These are phyloP conservation scores for Chenopodium suecicum DNA, from an alignment of 148 eudicot genomes.

Conservation along the genomic window DNA sequence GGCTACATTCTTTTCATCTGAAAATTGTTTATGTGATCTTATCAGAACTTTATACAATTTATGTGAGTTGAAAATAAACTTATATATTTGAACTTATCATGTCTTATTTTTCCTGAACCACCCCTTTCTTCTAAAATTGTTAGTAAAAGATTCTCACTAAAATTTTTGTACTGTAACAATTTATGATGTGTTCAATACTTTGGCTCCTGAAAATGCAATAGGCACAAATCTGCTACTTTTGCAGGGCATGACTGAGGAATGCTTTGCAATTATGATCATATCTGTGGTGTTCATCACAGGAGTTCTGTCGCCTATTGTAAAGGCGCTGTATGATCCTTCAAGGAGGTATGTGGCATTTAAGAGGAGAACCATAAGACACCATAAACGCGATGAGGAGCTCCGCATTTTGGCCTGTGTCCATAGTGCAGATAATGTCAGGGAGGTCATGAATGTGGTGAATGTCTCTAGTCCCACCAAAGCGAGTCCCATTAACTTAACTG, in stretches of 20 bases:
- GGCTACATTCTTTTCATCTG: not conserved
- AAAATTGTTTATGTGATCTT: too few species aligned
- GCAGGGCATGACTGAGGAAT: conserved; percentile 49
- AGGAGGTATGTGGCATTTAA: conserved; percentile 49
- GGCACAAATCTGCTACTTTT: conserved; percentile 6
- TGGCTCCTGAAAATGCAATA: not conserved
- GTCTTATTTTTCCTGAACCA: not conserved
- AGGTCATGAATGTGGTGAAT: conserved; percentile 43
- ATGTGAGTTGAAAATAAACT: too few species aligned
- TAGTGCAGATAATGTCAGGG: conserved; percentile 38
- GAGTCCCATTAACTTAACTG: conserved; percentile 33
- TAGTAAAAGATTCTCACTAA: too few species aligned
- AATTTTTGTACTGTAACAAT: not conserved
- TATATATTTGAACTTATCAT: too few species aligned
- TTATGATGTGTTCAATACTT: not conserved
- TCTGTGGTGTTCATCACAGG: conserved; percentile 44
- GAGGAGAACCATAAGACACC: conserved; percentile 51
- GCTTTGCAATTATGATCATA: conserved; percentile 47
- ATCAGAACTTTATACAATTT: not conserved
- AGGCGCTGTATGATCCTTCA: conserved; percentile 47
- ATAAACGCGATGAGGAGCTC: conserved; percentile 44
- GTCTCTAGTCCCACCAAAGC: conserved; percentile 41
- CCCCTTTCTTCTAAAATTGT: not conserved
- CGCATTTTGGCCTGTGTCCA: conserved; percentile 56
- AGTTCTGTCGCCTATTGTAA: conserved; percentile 46